Evolutionary conservation across 1,284 basidiomycete species (phyloP), one percentile per base, ranked within the genome.

Genomic region (Ustilago xerochloae): DNA sequence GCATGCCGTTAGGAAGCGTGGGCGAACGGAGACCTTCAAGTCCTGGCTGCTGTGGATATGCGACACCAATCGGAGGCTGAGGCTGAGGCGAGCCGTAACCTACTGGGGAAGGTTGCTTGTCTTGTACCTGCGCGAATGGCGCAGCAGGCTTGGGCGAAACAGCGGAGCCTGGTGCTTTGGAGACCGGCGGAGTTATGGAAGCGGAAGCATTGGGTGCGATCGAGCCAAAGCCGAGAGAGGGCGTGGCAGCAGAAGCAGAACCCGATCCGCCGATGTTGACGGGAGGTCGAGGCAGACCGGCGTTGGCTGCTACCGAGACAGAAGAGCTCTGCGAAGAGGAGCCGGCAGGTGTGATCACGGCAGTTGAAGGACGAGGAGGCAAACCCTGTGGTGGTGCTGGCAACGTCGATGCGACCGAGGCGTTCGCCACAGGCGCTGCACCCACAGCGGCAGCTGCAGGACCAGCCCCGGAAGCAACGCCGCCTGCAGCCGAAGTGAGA

Each of bases 311-410:
- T 12, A 68, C 61, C 15, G 70, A 68, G 10, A 63, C 59, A 6
- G 69, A 73, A 33, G 75, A 74, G 26, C 56, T 47, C 18, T 74
- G 69, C 48, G 69, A 70, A 1, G 62, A 52, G 3, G 54, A 49
- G 28, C 63, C 63, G 9, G 55, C 36, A 15, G 76, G 62, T 36
- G 74, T 73, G 41, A 71, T 33, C 10, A 78, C 74, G 39, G 69
- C 55, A 22, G 67, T 73, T 15, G 70, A 61, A 7, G 77, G 79
- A 8, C 79, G 65, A 47, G 77, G 72, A 26, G 77, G 79, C 59
- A 79, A 53, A 10, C 79, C 77, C 45, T 78, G 75, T 18, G 78
- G 77, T 9, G 78, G 77, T 16, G 79, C 75, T 12, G 79, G 79
- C 43, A 79, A 52, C 6, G 69, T 47, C 38, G 73, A 68, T 29